Evolutionary conservation across 208 protist genomes (phyloP), one percentile per base, ranked within the genome.

Genomic region (Leishmania major): DNA sequence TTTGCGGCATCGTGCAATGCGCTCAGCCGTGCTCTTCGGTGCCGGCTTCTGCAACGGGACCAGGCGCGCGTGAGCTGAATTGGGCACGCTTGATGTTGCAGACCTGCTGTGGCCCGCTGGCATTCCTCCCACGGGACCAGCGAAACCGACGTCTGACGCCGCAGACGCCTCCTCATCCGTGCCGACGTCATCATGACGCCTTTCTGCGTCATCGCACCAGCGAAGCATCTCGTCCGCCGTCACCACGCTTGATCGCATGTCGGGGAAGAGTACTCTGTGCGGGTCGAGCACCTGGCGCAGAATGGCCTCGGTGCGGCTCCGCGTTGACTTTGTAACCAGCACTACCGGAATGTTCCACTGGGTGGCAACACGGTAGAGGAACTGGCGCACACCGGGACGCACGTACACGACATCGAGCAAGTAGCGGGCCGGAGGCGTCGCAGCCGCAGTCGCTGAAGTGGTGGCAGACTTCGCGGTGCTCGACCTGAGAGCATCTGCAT

Each of bases 291-390:
- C 76, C 49, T 88, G 77, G n/a, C 53, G 75, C 60, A 97, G 67
- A 37, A 95, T 90, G 6, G 92, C 92, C 83, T 93, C 84, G 0
- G 92, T 88, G 73, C 94, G 91, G n/a, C 76, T 71, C 13, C 75
- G 77, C 19, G 90, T 84, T 0, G 92, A 96, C 70, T 95, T 94
- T 15, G 94, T 96, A 55, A 97, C 94, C 13, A 97, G 75, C 28
- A 96, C 60, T 0, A 97, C 22, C 25, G 92, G 92, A 67, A 97
- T 95, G 37, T 87, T 88, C 92, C 94, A 97, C 79, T 92, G 91
- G 47, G 90, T 78, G 19, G 84, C 81, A 11, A 86, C 75, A 55
- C 75, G 70, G 70, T 91, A 90, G 40, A 97, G 88, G 43, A 93
- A 81, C 75, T 86, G 79, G 13, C 92, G 89, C 43, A 95, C 77